Evolutionary conservation across 768 basidiomycete species (phyloP).

Genomic region (Gymnopilus junonius): DNA sequence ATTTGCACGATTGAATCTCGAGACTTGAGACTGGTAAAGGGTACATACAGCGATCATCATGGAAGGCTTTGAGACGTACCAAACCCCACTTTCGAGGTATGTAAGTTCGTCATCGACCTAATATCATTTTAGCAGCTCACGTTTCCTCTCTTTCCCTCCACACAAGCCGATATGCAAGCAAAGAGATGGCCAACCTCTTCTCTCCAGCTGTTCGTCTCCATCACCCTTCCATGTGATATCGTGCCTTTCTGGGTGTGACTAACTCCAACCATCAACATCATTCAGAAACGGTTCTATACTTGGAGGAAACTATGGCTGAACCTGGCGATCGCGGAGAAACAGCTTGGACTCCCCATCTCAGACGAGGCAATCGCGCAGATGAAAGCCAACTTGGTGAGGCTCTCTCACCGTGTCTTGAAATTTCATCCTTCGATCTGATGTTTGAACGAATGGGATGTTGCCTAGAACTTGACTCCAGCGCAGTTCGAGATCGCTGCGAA

Average conservation of each 20-base stretch:
- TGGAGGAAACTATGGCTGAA: slow-evolving; percentile 97
- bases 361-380: slow-evolving; percentile 95
- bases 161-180: slow-evolving; percentile 94
- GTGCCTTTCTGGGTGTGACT: background rate
- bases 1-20: too few relatives aligned
- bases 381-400: slow-evolving; percentile 80
- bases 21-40: too few relatives aligned
- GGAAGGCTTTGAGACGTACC: slow-evolving; percentile 75
- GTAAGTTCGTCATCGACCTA: background rate
- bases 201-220: slow-evolving; percentile 73
- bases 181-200: slow-evolving; percentile 97
- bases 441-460: background rate
- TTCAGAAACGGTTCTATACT: slow-evolving; percentile 90
- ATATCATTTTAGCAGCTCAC: background rate
- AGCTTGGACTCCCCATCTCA: slow-evolving; percentile 87
- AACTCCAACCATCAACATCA: background rate
- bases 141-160: background rate
- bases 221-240: background rate
- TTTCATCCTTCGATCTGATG: background rate
- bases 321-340: slow-evolving; percentile 95
- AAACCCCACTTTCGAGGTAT: slow-evolving; percentile 82
- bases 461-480: slow-evolving; percentile 77
- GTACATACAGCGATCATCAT: too few relatives aligned
- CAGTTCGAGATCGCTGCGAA: slow-evolving; percentile 92
- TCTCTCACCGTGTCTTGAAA: background rate